Conservation (phyloP, 1,284 basidiomycete species). For the Marasmius tenuissimus region DNA sequence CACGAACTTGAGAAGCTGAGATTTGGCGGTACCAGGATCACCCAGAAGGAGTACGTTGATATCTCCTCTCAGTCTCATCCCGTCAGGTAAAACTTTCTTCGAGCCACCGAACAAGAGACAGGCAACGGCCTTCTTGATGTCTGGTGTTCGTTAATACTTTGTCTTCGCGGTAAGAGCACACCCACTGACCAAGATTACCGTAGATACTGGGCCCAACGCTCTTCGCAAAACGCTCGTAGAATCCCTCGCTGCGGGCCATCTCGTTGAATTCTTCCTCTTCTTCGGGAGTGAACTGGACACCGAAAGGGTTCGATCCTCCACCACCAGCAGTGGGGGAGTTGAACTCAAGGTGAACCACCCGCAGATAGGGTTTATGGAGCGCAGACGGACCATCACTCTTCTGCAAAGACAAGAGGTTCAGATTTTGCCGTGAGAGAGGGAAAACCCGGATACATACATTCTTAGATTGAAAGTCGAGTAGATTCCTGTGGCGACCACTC, state of each 20-base stretch:
- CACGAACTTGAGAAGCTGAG: constrained; percentile 96
- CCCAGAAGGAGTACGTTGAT: constrained; percentile 97
- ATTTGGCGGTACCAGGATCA: constrained; percentile 98
- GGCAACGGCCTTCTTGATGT: constrained; percentile 97
- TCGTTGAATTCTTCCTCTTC: constrained; percentile 96
- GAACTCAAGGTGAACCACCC: constrained; percentile 90
- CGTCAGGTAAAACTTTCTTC: constrained; percentile 97
- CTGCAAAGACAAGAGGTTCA: constrained; percentile 34
- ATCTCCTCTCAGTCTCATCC: constrained; percentile 96
- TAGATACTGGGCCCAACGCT: constrained; percentile 98
- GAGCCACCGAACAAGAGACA: constrained; percentile 96
- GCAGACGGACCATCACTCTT: constrained; percentile 79
- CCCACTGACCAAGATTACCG: constrained; percentile 79
- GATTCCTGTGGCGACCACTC: constrained; percentile 94
- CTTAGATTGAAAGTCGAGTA: constrained; percentile 96
- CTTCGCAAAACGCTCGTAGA: constrained; percentile 93
- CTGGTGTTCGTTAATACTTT: constrained; percentile 37
- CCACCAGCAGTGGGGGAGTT: constrained; percentile 74
- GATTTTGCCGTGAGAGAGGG: not conserved
- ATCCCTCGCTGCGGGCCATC: constrained; percentile 86
- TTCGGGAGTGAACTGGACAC: constrained; percentile 87
- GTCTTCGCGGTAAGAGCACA: not conserved
- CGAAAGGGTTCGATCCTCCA: constrained; percentile 73
- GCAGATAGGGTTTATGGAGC: constrained; percentile 92
- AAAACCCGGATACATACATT: constrained; percentile 49